Evolutionary conservation across 768 basidiomycete genomes (phyloP), one percentile per base, ranked within the genome.

Genomic region (Tulasnella sp.): DNA sequence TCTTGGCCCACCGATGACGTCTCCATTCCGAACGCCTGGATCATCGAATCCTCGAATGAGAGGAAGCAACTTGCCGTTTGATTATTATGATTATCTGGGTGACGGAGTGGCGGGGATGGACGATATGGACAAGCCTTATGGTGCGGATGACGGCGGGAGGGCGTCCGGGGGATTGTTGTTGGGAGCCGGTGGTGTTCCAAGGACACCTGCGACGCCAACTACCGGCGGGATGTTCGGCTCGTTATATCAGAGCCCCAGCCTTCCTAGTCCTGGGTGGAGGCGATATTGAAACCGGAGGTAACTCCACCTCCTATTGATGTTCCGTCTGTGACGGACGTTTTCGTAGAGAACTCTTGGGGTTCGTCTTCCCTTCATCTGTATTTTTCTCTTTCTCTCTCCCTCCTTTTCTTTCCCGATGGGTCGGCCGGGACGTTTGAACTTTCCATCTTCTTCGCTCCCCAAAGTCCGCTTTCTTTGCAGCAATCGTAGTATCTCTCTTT

Each of bases 201-300:
- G 50, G 8, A 59, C 58, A n/a, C 58, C 58, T 3, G 58, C 58
- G 10, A 59, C 58, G n/a, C 58, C 58, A 4, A 59, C 49, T n/a
- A 51, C 86, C 0, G 76, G 72, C 0, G 85, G 86, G 0, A 66
- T 87, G 51, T 89, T 80, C 68, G 87, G 82, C 10, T 77, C 78
- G 43, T 66, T 88, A 65, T 89, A 87, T 64, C 83, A 86, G 63
- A 88, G 86, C 68, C 87, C 87, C n/a, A 82, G 78, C 50, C 62
- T 76, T 61, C 65, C 76, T 48, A 63, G 58, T 59, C 58, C 58
- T 13, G 58, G 58, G 26, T 59, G 58, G 58, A 50, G 58, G 49
- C 48, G 58, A 41, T 59, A 59, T 23, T 59, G 19, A 51, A n/a
- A 5, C n/a, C n/a, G n/a, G n/a, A n/a, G n/a, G n/a, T n/a, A n/a